phyloP scores from a whole-genome alignment of 495 filamentous ascomycete genomes.

The Tuber indicum region DNA sequence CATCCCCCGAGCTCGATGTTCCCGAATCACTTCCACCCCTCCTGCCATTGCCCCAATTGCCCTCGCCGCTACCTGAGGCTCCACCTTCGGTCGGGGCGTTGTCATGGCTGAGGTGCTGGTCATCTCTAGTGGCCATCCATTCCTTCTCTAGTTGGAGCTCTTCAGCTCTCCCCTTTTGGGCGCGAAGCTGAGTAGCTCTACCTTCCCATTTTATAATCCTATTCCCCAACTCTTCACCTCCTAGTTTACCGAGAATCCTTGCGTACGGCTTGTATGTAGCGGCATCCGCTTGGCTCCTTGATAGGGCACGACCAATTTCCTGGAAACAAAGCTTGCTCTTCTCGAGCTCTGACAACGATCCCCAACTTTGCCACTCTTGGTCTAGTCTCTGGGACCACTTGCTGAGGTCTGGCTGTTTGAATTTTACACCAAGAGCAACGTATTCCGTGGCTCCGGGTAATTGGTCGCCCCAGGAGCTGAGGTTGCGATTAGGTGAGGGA shows the following conservation, averaged over 20 bases:
- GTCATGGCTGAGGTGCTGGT: not conserved
- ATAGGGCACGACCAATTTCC: slow-evolving; percentile 22
- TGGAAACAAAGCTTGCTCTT: slow-evolving; percentile 18
- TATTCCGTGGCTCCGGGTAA: slow-evolving; percentile 29
- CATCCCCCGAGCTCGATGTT: not conserved
- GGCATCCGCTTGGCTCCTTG: slow-evolving; percentile 16
- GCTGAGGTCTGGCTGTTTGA: slow-evolving; percentile 9
- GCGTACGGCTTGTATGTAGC: slow-evolving; percentile 15
- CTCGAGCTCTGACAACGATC: slow-evolving; percentile 16
- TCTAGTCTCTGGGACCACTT: slow-evolving; percentile 27
- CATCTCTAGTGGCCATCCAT: not conserved
- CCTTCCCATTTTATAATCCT: slow-evolving; percentile 30
- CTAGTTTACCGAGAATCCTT: slow-evolving; percentile 10
- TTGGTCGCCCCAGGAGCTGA: slow-evolving; percentile 18
- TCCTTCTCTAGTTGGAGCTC: slow-evolving; percentile 28
- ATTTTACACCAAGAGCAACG: slow-evolving; percentile 21
- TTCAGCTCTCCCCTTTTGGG: slow-evolving; percentile 29
- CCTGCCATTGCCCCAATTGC: not conserved
- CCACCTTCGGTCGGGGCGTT: not conserved
- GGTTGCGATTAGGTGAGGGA: not conserved
- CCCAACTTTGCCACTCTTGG: slow-evolving; percentile 26
- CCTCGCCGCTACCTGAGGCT: not conserved
- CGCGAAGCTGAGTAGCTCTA: slow-evolving; percentile 25
- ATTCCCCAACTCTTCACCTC: slow-evolving; percentile 23
- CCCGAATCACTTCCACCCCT: not conserved